Percentiles rank a stretch among this genome's conserved stretches.
These are phyloP conservation scores for Vigna mungo DNA, from an alignment of 306 rosid species.

Conservation along the genomic window DNA sequence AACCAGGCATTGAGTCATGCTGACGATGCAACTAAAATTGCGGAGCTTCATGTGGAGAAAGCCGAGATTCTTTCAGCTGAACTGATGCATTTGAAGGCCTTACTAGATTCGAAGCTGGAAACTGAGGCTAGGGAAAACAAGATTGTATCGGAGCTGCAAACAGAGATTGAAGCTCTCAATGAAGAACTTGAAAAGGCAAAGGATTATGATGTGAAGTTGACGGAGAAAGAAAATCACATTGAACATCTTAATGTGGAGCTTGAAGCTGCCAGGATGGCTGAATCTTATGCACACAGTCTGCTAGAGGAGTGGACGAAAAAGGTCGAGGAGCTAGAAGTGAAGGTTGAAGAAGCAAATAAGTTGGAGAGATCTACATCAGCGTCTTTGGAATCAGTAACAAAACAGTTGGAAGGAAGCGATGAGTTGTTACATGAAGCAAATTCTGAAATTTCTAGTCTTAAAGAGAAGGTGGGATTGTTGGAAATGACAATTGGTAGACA, in stretches of 20 bases:
- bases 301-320: conserved; percentile 73
- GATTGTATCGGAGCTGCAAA: conserved; percentile 55
- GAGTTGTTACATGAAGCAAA: conserved; percentile 77
- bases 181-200: conserved; percentile 70
- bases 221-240: conserved; percentile 67
- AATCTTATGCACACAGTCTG: conserved; percentile 73
- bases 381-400: conserved; percentile 75
- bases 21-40: conserved; percentile 89
- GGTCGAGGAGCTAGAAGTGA: conserved; percentile 71
- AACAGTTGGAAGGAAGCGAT: conserved; percentile 72
- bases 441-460: conserved; percentile 72
- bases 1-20: conserved; percentile 95
- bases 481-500: conserved; percentile 81
- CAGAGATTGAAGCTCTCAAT: conserved; percentile 68
- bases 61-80: conserved; percentile 80
- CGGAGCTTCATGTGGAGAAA: conserved; percentile 84
- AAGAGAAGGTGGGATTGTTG: conserved; percentile 75
- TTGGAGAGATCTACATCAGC: conserved; percentile 86
- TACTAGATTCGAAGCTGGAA: conserved; percentile 82
- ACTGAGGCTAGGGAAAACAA: conserved; percentile 68
- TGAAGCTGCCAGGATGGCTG: conserved; percentile 91
- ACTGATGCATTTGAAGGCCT: conserved; percentile 64
- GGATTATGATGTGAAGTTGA: conserved; percentile 58
- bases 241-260: conserved; percentile 85
- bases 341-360: conserved; percentile 69